These are phyloP conservation scores for Mycena maculata DNA, from an alignment of 768 basidiomycete species.

Conservation along the genomic window DNA sequence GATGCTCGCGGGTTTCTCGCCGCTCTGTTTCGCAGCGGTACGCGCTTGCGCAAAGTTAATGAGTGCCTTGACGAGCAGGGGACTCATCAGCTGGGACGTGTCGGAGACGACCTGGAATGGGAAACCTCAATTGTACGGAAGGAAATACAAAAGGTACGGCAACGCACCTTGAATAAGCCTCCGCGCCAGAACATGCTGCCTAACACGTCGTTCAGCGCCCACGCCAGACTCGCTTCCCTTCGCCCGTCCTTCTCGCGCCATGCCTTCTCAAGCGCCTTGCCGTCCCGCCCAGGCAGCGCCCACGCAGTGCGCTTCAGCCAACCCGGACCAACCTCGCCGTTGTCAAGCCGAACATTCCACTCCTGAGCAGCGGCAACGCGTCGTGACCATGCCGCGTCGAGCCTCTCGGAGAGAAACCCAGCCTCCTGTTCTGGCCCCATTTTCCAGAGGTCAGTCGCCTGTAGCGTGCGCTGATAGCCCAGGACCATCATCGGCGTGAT, in stretches of 20 bases:
- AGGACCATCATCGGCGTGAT: slow-evolving; percentile 71
- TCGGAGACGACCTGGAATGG: slow-evolving; percentile 65
- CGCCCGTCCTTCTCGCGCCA: slow-evolving; percentile 60
- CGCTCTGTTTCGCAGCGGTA: slow-evolving; percentile 49
- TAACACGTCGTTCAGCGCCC: slow-evolving; percentile 72
- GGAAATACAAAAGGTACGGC: background rate
- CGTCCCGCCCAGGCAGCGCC: slow-evolving; percentile 46
- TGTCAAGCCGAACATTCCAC: slow-evolving; percentile 63
- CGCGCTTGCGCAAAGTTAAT: slow-evolving; percentile 70
- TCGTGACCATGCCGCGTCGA: slow-evolving; percentile 67
- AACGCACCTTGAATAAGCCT: slow-evolving; percentile 65
- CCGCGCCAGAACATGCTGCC: slow-evolving; percentile 71
- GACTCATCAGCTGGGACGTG: slow-evolving; percentile 70
- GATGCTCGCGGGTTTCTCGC: slow-evolving; percentile 51
- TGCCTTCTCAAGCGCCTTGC: slow-evolving; percentile 45
- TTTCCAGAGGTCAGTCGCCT: slow-evolving; percentile 81
- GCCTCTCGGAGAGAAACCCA: slow-evolving; percentile 57
- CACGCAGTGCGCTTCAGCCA: slow-evolving; percentile 53
- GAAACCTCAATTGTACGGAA: background rate
- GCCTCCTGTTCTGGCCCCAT: slow-evolving; percentile 65
- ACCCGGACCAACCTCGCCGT: slow-evolving; percentile 51
- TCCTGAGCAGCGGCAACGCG: slow-evolving; percentile 61
- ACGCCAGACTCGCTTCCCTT: slow-evolving; percentile 63
- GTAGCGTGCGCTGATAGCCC: slow-evolving; percentile 79
- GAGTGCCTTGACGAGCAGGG: slow-evolving; percentile 69